Percentiles rank a stretch among this genome's conserved stretches.
Evolutionary conservation across 73 alveolate species (phyloP).

Genomic region (Uronychia setigera): DNA sequence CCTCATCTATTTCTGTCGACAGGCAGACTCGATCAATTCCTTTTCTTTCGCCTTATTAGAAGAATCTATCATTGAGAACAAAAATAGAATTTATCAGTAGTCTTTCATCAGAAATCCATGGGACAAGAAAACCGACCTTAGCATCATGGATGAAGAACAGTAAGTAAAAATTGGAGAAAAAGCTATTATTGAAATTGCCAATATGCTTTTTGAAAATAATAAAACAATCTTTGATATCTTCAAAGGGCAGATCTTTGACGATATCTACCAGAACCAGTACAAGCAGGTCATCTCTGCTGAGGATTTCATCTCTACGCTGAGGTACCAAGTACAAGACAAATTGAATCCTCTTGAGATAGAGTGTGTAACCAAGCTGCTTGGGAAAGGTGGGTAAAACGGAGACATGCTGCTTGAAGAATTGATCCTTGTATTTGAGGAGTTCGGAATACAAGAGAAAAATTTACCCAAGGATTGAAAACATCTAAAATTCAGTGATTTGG

Average conservation of each 20-base stretch:
- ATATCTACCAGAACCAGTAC: neutral
- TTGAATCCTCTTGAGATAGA: neutral
- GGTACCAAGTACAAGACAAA: neutral
- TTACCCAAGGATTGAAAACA: neutral
- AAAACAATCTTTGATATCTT: neutral
- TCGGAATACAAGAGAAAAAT: neutral
- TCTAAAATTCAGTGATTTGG: neutral
- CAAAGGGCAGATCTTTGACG: neutral
- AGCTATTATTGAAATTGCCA: neutral
- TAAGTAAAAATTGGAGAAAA: neutral
- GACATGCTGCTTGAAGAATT: neutral
- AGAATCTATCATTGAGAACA: neutral
- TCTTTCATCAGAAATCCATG: too few relatives aligned
- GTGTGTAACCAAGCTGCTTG: neutral
- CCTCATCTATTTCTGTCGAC: neutral
- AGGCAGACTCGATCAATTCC: neutral
- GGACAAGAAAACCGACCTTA: neutral
- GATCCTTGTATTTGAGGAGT: neutral
- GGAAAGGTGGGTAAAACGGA: neutral
- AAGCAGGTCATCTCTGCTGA: neutral
- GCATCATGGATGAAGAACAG: neutral
- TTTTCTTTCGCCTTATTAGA: neutral
- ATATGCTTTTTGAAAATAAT: too few relatives aligned
- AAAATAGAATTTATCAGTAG: neutral
- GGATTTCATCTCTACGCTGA: neutral